Conservation (phyloP, 768 basidiomycete genomes). For the Rossbeevera mucosa region DNA sequence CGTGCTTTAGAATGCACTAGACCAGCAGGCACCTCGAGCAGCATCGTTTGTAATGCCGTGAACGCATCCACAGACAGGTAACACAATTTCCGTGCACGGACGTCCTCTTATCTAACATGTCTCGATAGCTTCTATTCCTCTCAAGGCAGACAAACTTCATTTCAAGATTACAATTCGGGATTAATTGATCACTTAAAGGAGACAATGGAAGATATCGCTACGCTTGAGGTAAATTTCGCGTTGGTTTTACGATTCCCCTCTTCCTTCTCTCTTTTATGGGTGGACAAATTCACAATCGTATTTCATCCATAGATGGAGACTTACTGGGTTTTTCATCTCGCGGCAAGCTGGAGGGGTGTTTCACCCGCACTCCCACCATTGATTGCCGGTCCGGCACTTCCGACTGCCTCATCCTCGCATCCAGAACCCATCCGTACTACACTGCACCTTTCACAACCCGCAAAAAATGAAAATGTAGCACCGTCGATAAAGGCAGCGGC, state of each 20-base stretch:
- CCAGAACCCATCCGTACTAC: slow-evolving; percentile 7
- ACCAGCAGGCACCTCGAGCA: slow-evolving; percentile 34
- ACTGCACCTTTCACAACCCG: not conserved
- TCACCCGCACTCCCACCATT: slow-evolving; percentile 36
- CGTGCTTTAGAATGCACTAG: slow-evolving; percentile 42
- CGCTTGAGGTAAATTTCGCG: slow-evolving; percentile 54
- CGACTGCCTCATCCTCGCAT: slow-evolving; percentile 14
- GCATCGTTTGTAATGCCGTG: slow-evolving; percentile 41
- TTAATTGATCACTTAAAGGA: slow-evolving; percentile 55
- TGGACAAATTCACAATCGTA: not conserved
- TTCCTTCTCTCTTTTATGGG: not conserved
- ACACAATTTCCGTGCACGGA: not conserved
- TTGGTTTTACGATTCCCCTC: not conserved
- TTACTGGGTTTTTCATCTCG: slow-evolving; percentile 76
- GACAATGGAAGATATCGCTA: slow-evolving; percentile 51
- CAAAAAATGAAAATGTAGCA: slow-evolving; percentile 4
- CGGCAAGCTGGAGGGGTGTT: slow-evolving; percentile 56
- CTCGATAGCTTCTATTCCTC: slow-evolving; percentile 73
- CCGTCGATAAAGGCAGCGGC: slow-evolving; percentile 66
- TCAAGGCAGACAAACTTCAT: slow-evolving; percentile 78
- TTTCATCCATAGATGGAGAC: slow-evolving; percentile 69
- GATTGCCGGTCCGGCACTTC: slow-evolving; percentile 41
- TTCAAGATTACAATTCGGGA: slow-evolving; percentile 65
- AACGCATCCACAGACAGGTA: slow-evolving; percentile 86
- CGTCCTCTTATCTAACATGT: slow-evolving; percentile 5